Evolutionary conservation across 2,329 filamentous ascomycete genomes (phyloP).

Genomic region (Alternaria rosae): DNA sequence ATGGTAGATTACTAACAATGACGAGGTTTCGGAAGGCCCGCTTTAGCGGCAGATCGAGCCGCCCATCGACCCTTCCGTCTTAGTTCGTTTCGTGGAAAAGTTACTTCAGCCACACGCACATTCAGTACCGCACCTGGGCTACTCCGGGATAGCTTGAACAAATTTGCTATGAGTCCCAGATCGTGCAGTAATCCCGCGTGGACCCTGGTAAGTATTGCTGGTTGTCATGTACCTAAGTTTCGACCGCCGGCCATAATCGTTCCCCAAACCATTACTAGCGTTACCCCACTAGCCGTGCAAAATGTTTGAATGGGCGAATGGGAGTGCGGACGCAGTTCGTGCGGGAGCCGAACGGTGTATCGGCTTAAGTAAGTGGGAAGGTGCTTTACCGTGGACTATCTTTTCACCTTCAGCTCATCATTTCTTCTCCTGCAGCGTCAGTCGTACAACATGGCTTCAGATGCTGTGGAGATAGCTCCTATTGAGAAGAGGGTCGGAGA

Average conservation of each 20-base stretch:
- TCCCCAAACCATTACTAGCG: slow-evolving; percentile 28
- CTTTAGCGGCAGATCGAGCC: slow-evolving; percentile 19
- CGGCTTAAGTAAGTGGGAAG: slow-evolving; percentile 24
- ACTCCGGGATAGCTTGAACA: not conserved
- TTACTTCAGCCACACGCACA: slow-evolving; percentile 4
- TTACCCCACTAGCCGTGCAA: slow-evolving; percentile 29
- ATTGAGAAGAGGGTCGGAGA: slow-evolving; percentile 30
- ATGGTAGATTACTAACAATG: slow-evolving; percentile 22
- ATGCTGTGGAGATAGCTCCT: slow-evolving; percentile 18
- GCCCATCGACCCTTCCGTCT: not conserved
- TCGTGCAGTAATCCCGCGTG: slow-evolving; percentile 6
- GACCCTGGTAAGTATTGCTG: slow-evolving; percentile 2
- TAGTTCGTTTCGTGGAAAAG: not conserved
- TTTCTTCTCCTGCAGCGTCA: slow-evolving; percentile 3
- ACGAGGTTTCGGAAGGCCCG: slow-evolving; percentile 13
- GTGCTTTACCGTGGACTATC: not conserved
- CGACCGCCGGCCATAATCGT: slow-evolving; percentile 10
- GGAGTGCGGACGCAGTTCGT: not conserved
- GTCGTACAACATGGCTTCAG: slow-evolving; percentile 30
- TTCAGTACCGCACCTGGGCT: not conserved
- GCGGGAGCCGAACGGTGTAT: slow-evolving; percentile 19
- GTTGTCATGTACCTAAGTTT: not conserved
- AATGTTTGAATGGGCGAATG: slow-evolving; percentile 25
- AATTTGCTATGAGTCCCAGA: slow-evolving; percentile 6
- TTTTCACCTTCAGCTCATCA: slow-evolving; percentile 12